These are phyloP conservation scores for Nakazawaea ishiwadae DNA, from an alignment of 805 yeast species.

Conservation along the genomic window DNA sequence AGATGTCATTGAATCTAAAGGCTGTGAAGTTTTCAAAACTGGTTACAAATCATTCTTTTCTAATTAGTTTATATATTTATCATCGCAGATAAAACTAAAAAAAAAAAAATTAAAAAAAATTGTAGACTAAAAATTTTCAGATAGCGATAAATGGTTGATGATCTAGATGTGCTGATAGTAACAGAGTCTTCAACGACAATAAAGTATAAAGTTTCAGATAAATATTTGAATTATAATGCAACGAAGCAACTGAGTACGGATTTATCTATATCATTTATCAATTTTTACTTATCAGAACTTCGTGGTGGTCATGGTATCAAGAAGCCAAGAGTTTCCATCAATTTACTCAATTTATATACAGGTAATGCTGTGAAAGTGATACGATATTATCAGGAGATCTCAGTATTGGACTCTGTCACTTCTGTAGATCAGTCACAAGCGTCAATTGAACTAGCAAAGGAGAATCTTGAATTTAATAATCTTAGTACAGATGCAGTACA, in stretches of 20 bases:
- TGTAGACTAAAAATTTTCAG: no score
- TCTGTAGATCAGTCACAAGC: constrained; percentile 87
- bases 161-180: neutral
- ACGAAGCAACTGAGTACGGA: neutral
- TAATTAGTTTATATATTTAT: neutral
- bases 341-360: constrained; percentile 82
- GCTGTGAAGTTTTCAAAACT: constrained; percentile 20
- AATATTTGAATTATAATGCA: constrained; percentile 1
- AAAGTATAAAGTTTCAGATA: neutral
- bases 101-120: no score
- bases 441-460: constrained; percentile 54
- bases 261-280: neutral
- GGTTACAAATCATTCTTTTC: constrained; percentile 1
- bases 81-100: no score
- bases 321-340: constrained; percentile 43
- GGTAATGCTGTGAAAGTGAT: constrained; percentile 94
- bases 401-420: constrained; percentile 62
- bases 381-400: constrained; percentile 87
- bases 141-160: neutral
- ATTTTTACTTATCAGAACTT: no score
- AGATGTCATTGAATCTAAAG: constrained; percentile 41
- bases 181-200: constrained; percentile 1
- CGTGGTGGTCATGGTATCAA: no score
- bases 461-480: constrained; percentile 52
- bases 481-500: no score